Conservation (phyloP, 306 rosid species). For the Casuarina cunninghamiana region DNA sequence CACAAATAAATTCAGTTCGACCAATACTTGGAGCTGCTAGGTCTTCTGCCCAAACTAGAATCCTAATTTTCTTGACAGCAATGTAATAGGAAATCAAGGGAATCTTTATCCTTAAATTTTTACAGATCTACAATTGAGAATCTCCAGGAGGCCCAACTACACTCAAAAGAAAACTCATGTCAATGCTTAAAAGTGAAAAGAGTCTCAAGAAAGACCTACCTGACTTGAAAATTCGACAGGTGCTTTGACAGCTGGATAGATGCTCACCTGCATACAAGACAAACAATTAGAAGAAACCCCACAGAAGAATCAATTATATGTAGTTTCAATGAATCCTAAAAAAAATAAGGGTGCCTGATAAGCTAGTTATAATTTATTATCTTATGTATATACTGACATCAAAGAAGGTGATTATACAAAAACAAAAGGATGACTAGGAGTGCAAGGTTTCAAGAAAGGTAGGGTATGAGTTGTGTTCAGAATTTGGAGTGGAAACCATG, state of each 20-base stretch:
- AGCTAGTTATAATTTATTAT: neutral
- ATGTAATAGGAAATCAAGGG: neutral
- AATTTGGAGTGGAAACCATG: neutral
- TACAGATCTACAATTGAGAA: neutral
- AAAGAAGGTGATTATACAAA: neutral
- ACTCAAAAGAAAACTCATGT: neutral
- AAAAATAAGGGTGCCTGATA: neutral
- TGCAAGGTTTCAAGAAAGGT: neutral
- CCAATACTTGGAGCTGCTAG: neutral
- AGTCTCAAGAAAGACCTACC: slow-evolving; percentile 42
- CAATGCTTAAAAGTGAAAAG: neutral
- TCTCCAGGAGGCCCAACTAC: neutral
- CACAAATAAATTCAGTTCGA: neutral
- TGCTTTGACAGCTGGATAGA: slow-evolving; percentile 91
- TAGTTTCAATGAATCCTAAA: neutral
- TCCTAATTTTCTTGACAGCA: neutral
- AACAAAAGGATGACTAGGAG: neutral
- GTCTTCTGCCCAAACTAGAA: neutral
- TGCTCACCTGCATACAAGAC: slow-evolving; percentile 67
- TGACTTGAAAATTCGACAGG: slow-evolving; percentile 78
- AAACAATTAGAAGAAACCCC: slow-evolving; percentile 24
- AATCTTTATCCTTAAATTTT: neutral
- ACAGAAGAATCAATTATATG: slow-evolving; percentile 15
- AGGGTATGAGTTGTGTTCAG: neutral
- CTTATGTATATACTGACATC: neutral